A percentile compares a stretch with the other conserved stretches of the same genome.
Evolutionary conservation across 305 asterid species (phyloP).

Genomic region (Solanum hybrid): DNA sequence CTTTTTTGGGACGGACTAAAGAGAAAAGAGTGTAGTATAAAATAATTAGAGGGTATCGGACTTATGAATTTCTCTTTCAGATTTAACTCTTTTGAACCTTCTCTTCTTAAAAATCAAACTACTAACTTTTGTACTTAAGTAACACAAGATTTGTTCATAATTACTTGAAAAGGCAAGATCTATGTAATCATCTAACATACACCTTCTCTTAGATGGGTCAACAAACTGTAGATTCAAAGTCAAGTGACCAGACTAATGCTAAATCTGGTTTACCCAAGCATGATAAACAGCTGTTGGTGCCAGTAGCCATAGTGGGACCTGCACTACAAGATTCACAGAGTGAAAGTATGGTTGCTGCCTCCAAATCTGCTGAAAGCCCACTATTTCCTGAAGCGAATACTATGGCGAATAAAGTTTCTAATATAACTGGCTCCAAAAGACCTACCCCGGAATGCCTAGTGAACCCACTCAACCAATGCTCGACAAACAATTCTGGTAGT

Average conservation of each 20-base stretch:
- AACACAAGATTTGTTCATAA: background rate
- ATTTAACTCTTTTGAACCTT: background rate
- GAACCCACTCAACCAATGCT: slow-evolving; percentile 16
- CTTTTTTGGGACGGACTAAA: background rate
- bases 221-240: slow-evolving; percentile 39
- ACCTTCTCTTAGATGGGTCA: slow-evolving; percentile 29
- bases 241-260: slow-evolving; percentile 27
- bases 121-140: background rate
- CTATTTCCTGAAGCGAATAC: slow-evolving; percentile 15
- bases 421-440: slow-evolving; percentile 34
- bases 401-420: slow-evolving; percentile 21
- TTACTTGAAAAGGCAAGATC: background rate
- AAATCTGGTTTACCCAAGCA: slow-evolving; percentile 30
- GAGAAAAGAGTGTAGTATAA: background rate
- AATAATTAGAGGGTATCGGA: background rate
- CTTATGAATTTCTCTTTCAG: background rate
- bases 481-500: slow-evolving; percentile 33
- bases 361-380: slow-evolving; percentile 26
- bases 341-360: slow-evolving; percentile 20
- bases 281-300: slow-evolving; percentile 25
- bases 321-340: slow-evolving; percentile 20
- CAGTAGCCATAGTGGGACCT: slow-evolving; percentile 22
- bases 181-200: background rate
- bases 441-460: slow-evolving; percentile 21
- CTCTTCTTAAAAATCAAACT: background rate